Evolutionary conservation across 2,329 filamentous ascomycete genomes (phyloP), one percentile per base, ranked within the genome.

Genomic region (Neofusicoccum sp.): DNA sequence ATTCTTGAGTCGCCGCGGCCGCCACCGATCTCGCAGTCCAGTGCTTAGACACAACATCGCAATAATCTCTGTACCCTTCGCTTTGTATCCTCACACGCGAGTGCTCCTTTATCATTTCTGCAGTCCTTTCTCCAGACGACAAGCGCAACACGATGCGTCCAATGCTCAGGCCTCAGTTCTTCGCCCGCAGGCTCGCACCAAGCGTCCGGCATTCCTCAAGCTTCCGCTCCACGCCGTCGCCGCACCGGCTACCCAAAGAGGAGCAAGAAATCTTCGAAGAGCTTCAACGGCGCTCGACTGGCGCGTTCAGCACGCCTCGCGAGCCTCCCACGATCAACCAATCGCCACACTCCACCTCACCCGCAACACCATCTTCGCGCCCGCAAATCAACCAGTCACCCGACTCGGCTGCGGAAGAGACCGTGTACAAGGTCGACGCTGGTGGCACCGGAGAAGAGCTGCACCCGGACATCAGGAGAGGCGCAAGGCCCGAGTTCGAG

Each of bases 221-320:
- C 34, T 77, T 77, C 66, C 64, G 64, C 44, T 56, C 80, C 16
- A 81, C 81, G 11, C 91, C 94, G 29, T 79, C 91, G 6, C 95
- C 95, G 14, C 93, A 92, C 0, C 90, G 92, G 54, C 91, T 98
- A 9, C 92, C 94, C 6, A 88, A 92, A 71, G 88, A 91, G 76
- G 89, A 97, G 70, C 93, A 97, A 81, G 91, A 93, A 74, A 86
- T 96, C 67, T 97, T 95, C 76, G 93, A 97, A 78, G 85, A 88
- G 45, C 89, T 98, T 3, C 93, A 97, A 74, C 86, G 86, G 69
- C 83, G 84, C 74, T 96, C 81, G 68, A 96, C 87, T 67, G 92
- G 84, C 66, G 95, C 79, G 66, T 97, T 86, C 79, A 95, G 81
- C 80, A 95, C 85, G 70, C 89, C 80, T 70, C 84, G 68, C 56